Evolutionary conservation across 2,329 filamentous ascomycete genomes (phyloP), one percentile per base, ranked within the genome.

Genomic region (Nemania serpens): DNA sequence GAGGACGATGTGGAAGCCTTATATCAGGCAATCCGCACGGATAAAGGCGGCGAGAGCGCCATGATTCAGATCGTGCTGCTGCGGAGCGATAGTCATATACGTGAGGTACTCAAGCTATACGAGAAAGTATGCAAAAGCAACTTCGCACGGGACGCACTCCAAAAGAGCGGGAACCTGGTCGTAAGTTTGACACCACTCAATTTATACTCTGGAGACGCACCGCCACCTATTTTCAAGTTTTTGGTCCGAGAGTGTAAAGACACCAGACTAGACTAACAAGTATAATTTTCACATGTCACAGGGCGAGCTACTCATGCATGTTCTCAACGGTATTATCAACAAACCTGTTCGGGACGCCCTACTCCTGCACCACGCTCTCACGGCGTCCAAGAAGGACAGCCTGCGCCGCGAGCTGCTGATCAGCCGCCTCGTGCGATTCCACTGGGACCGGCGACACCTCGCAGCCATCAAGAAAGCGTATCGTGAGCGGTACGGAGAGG

Each of bases 311-410:
- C 87, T 98, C 39, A 91, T 93, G 0, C 95, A 98, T 76, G 91
- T 98, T 69, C 88, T 99, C 71, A 97, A 98, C 77, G 95, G 95
- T 70, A 88, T 96, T 59, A 96, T 98, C 79, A 98, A 98, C 79
- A 91, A 91, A 61, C 93, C 95, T 5, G 92, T 96, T 64, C 91
- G 95, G 57, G 95, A 98, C 75, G 92, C 94, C 2, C 84, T 97
- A 39, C 87, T 98, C 2, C 82, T 99, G 1, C 88, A 96, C 75
- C 95, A 98, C 78, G 94, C 95, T 1, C 87, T 98, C 66, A 89
- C 88, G 18, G 85, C 89, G 47, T 88, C 89, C 3, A 85, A 83
- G 66, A 85, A 85, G 65, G 91, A 94, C 71, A 77, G 84, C 55
- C 81, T 93, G 65, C 87, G 94, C 33, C 89, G 91, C 47, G 94